A percentile compares a stretch with the other conserved stretches of the same genome.
phyloP scores from a whole-genome alignment of 2,329 filamentous ascomycete species.

The Botryotinia narcissicola region DNA sequence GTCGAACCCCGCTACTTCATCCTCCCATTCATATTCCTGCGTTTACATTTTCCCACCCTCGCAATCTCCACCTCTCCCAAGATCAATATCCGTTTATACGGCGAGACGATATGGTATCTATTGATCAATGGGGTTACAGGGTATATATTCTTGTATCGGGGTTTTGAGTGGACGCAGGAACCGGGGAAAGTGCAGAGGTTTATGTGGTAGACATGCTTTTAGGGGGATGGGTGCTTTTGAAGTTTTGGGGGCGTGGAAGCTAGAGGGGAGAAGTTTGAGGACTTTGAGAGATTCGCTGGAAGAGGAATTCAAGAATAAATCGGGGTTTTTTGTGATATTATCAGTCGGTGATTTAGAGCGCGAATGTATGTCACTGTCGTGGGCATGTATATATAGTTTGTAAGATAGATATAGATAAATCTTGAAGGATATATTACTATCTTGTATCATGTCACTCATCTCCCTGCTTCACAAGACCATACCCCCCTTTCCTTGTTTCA shows the following conservation, averaged over 20 bases:
- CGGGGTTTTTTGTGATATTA: neutral
- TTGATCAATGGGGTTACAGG: slow-evolving; percentile 64
- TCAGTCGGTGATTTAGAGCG: neutral
- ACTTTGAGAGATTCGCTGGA: neutral
- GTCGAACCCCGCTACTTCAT: slow-evolving; percentile 98
- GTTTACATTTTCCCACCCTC: slow-evolving; percentile 71
- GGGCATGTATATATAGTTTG: neutral
- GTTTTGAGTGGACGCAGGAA: slow-evolving; percentile 59
- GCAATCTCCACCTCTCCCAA: slow-evolving; percentile 35
- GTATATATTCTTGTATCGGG: slow-evolving; percentile 66
- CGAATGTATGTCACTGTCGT: neutral
- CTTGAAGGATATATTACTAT: neutral
- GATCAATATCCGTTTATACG: slow-evolving; percentile 32
- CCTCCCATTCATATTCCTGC: slow-evolving; percentile 90
- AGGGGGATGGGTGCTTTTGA: too few relatives aligned
- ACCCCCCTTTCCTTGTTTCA: neutral
- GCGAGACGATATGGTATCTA: slow-evolving; percentile 70
- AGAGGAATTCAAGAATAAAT: neutral
- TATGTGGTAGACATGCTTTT: slow-evolving; percentile 64
- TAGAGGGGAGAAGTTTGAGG: neutral
- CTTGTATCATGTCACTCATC: neutral
- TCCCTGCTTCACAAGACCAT: neutral
- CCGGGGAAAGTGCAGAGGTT: slow-evolving; percentile 66
- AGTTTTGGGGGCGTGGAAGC: neutral
- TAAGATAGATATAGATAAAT: neutral